Percentiles rank a stretch among this genome's conserved stretches.
These are phyloP conservation scores for Colletotrichum sp. DNA, from an alignment of 2,329 filamentous ascomycete genomes.

Conservation along the genomic window DNA sequence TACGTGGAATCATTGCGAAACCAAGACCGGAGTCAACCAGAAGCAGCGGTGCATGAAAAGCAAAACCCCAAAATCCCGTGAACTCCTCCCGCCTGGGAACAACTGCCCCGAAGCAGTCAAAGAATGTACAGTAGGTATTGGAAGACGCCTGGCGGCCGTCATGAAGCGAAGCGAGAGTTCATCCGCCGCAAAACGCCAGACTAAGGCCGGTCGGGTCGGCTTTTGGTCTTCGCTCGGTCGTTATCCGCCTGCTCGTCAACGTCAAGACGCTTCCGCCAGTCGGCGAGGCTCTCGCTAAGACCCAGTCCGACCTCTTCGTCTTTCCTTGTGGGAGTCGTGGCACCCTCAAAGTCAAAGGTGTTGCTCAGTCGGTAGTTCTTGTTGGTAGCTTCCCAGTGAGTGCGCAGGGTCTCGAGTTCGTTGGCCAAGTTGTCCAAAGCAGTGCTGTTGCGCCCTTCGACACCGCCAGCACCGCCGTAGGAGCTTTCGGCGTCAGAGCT, in stretches of 20 bases:
- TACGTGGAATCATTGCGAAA: constrained; percentile 24
- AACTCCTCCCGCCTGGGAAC: constrained; percentile 11
- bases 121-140: constrained; percentile 16
- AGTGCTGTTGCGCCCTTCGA: constrained; percentile 60
- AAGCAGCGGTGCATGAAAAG: background rate
- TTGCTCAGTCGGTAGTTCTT: constrained; percentile 93
- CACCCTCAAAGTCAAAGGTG: constrained; percentile 81
- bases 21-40: constrained; percentile 6
- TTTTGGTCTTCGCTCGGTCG: constrained; percentile 20
- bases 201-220: constrained; percentile 23
- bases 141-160: background rate
- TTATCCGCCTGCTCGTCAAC: constrained; percentile 40
- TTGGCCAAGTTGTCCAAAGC: constrained; percentile 90
- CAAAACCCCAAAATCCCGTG: background rate
- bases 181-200: constrained; percentile 24
- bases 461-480: constrained; percentile 56
- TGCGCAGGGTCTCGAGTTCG: constrained; percentile 88
- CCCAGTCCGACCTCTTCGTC: constrained; percentile 51
- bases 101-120: background rate
- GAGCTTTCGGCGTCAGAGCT: constrained; percentile 67
- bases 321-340: constrained; percentile 36
- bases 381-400: constrained; percentile 94
- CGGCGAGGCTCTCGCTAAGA: constrained; percentile 75
- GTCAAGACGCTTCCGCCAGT: constrained; percentile 82
- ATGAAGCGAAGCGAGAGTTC: constrained; percentile 22